Percentiles rank a stretch among this genome's conserved stretches.
Conservation (phyloP, 495 filamentous ascomycete genomes). For the Articulospora tetracladia region DNA sequence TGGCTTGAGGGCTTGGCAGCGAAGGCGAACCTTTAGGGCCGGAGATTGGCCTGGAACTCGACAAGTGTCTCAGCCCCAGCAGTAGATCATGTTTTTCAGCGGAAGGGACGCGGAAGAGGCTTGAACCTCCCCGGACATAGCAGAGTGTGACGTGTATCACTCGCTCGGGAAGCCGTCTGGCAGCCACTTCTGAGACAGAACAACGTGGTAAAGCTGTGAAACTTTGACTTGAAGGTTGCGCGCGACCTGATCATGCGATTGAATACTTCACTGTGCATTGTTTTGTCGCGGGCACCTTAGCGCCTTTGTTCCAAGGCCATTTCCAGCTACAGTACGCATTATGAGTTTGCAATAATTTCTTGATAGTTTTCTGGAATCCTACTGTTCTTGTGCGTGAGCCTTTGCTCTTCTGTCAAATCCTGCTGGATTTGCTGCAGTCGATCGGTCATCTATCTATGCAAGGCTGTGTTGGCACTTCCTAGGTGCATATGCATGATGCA, state of each 20-base stretch:
- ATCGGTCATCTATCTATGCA: neutral
- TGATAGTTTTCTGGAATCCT: too few relatives aligned
- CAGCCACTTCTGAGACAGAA: neutral
- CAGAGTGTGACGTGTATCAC: neutral
- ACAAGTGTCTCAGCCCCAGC: neutral
- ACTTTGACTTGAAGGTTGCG: too few relatives aligned
- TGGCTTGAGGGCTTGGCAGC: too few relatives aligned
- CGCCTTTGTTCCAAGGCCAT: too few relatives aligned
- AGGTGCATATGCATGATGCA: neutral
- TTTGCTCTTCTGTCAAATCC: neutral
- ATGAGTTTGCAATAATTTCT: too few relatives aligned
- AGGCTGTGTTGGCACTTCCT: neutral
- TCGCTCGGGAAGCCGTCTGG: neutral
- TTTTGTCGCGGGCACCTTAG: too few relatives aligned
- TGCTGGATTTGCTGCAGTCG: neutral
- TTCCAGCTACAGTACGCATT: too few relatives aligned
- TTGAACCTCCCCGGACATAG: neutral
- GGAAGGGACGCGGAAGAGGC: neutral
- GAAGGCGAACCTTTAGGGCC: too few relatives aligned
- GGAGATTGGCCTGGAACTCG: neutral
- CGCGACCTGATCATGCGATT: too few relatives aligned
- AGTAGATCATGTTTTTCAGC: neutral
- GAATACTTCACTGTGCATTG: too few relatives aligned
- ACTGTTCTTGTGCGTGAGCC: neutral
- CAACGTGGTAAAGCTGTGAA: neutral